Conservation (phyloP, 2,329 filamentous ascomycete genomes). For the Hymenoscyphus scutula region DNA sequence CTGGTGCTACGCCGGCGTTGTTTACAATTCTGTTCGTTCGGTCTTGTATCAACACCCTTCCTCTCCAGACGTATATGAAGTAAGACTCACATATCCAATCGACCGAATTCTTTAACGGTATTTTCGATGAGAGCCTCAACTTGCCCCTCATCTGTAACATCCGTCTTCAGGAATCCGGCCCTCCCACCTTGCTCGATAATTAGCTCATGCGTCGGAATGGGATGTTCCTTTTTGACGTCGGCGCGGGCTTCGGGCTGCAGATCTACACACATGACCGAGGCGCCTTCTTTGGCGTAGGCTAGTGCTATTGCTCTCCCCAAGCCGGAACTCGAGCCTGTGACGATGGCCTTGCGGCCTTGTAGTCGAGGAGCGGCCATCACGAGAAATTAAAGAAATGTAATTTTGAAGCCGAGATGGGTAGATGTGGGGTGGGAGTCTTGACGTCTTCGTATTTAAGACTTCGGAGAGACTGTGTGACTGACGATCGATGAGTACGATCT, state of each 20-base stretch:
- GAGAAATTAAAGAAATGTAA: too few relatives aligned
- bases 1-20: conserved; percentile 17
- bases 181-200: conserved; percentile 37
- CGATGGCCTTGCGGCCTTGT: conserved; percentile 39
- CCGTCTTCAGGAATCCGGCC: conserved; percentile 43
- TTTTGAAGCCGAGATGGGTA: too few relatives aligned
- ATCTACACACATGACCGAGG: conserved; percentile 43
- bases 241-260: conserved; percentile 29
- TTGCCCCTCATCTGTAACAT: conserved; percentile 40
- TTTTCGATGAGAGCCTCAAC: conserved; percentile 40
- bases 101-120: conserved; percentile 38
- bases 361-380: conserved; percentile 24
- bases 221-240: conserved; percentile 14
- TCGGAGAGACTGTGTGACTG: too few relatives aligned
- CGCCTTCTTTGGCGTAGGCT: conserved; percentile 42
- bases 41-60: not conserved
- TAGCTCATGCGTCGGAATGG: conserved; percentile 39
- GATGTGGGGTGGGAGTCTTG: too few relatives aligned
- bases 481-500: too few relatives aligned
- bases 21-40: conserved; percentile 14
- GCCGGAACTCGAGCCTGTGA: conserved; percentile 47
- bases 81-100: conserved; percentile 18
- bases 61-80: not conserved
- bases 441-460: too few relatives aligned
- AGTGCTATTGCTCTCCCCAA: conserved; percentile 46